Conservation (phyloP, 2,329 filamentous ascomycete species). For the Trichocomaceae sp. region DNA sequence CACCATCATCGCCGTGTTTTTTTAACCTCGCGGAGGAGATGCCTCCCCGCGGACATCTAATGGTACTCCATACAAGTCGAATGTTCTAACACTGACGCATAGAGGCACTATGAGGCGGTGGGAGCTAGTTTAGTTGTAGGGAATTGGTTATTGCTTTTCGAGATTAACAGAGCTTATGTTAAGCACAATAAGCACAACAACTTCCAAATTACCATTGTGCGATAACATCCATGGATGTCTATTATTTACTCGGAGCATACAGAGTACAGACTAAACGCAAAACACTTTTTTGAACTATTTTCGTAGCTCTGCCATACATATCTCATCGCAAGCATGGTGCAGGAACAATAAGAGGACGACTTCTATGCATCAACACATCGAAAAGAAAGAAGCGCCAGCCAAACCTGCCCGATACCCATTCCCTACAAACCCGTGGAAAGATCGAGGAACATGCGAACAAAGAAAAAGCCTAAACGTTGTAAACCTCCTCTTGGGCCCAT, state of each 20-base stretch:
- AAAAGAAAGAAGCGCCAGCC: constrained; percentile 28
- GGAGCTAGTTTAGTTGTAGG: no score
- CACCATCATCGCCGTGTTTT: no score
- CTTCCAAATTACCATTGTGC: no score
- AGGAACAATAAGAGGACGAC: constrained; percentile 23
- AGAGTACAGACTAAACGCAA: background rate
- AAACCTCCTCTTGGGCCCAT: constrained; percentile 25
- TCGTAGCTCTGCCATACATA: background rate
- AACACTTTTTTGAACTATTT: background rate
- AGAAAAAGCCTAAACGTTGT: constrained; percentile 21
- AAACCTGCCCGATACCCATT: constrained; percentile 24
- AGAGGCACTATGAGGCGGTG: no score
- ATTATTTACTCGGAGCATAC: background rate
- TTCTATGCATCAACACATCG: constrained; percentile 19
- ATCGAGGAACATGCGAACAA: constrained; percentile 18
- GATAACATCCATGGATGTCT: no score
- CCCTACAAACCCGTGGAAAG: constrained; percentile 30
- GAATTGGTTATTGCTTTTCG: no score
- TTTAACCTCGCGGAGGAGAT: no score
- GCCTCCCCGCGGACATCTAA: no score
- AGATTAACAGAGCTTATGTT: no score
- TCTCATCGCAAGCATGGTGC: background rate
- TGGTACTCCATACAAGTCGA: no score
- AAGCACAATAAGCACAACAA: no score
- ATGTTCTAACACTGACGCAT: no score